Evolutionary conservation across 2,329 filamentous ascomycete species (phyloP).

Genomic region (Scolecobasidium constrictum): DNA sequence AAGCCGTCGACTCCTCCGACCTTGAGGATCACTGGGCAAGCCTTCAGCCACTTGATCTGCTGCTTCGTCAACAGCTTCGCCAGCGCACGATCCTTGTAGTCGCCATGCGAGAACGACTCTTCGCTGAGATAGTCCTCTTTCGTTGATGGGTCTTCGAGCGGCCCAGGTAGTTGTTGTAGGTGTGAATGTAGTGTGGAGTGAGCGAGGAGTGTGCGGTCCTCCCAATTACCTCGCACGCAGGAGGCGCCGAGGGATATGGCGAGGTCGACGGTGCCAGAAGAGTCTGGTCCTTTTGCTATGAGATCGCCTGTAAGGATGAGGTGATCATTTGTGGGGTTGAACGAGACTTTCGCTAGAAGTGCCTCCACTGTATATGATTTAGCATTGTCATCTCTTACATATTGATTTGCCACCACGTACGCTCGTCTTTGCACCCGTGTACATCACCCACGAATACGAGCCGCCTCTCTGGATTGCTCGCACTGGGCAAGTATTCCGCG

Average conservation of each 20-base stretch:
- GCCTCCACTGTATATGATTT: slow-evolving; percentile 27
- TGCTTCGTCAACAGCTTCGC: slow-evolving; percentile 45
- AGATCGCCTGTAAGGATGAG: slow-evolving; percentile 28
- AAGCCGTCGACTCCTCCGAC: slow-evolving; percentile 44
- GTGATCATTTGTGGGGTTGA: slow-evolving; percentile 45
- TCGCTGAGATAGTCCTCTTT: slow-evolving; percentile 21
- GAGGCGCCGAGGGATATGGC: slow-evolving; percentile 65
- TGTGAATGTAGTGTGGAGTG: slow-evolving; percentile 29
- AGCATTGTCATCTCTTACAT: neutral
- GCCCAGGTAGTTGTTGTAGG: slow-evolving; percentile 14
- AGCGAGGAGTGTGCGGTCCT: slow-evolving; percentile 70
- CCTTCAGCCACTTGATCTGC: slow-evolving; percentile 58
- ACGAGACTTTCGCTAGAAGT: slow-evolving; percentile 57
- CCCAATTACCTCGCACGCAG: slow-evolving; percentile 84
- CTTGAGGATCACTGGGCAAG: slow-evolving; percentile 67
- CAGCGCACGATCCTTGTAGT: slow-evolving; percentile 37
- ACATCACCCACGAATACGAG: slow-evolving; percentile 84
- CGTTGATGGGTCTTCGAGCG: slow-evolving; percentile 21
- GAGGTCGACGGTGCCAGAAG: slow-evolving; percentile 62
- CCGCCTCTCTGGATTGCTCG: slow-evolving; percentile 35
- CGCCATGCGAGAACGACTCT: slow-evolving; percentile 21
- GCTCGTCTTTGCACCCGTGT: slow-evolving; percentile 68
- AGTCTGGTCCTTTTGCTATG: slow-evolving; percentile 78
- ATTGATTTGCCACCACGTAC: slow-evolving; percentile 27
- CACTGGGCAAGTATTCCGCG: slow-evolving; percentile 32